phyloP scores from a whole-genome alignment of 345 rosid genomes.

The Salix koriyanagi region DNA sequence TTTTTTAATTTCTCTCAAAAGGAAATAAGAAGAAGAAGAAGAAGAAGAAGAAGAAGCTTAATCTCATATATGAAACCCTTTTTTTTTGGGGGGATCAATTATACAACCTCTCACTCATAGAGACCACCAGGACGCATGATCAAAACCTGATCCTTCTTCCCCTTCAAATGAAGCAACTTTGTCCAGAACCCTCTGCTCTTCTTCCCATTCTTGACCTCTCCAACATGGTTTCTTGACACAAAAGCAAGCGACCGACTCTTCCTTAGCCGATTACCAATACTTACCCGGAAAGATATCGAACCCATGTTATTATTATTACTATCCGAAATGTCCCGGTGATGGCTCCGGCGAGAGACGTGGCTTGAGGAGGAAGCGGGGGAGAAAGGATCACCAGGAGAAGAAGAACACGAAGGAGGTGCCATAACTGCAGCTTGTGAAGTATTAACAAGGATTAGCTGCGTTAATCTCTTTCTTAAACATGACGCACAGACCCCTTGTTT shows the following conservation, averaged over 20 bases:
- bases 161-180: slow-evolving; percentile 49
- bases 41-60: not conserved
- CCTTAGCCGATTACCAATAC: slow-evolving; percentile 44
- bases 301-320: slow-evolving; percentile 19
- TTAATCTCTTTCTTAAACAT: slow-evolving; percentile 37
- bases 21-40: not conserved
- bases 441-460: slow-evolving; percentile 7
- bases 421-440: not conserved
- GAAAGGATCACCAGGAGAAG: not conserved
- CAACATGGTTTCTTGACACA: slow-evolving; percentile 28
- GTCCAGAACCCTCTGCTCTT: slow-evolving; percentile 67
- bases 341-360: slow-evolving; percentile 19
- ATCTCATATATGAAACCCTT: not conserved
- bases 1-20: not conserved
- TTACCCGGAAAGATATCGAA: slow-evolving; percentile 39
- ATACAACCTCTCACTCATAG: slow-evolving; percentile 5
- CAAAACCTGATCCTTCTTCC: slow-evolving; percentile 33
- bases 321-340: slow-evolving; percentile 36
- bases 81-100: not conserved
- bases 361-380: slow-evolving; percentile 12
- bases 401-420: not conserved
- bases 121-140: slow-evolving; percentile 16
- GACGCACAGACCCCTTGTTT: slow-evolving; percentile 41
- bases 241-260: slow-evolving; percentile 75
- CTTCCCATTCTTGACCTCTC: slow-evolving; percentile 28